Evolutionary conservation across 1,139 yeast species (phyloP), one percentile per base, ranked within the genome.

Genomic region (Yarrowia galli): DNA sequence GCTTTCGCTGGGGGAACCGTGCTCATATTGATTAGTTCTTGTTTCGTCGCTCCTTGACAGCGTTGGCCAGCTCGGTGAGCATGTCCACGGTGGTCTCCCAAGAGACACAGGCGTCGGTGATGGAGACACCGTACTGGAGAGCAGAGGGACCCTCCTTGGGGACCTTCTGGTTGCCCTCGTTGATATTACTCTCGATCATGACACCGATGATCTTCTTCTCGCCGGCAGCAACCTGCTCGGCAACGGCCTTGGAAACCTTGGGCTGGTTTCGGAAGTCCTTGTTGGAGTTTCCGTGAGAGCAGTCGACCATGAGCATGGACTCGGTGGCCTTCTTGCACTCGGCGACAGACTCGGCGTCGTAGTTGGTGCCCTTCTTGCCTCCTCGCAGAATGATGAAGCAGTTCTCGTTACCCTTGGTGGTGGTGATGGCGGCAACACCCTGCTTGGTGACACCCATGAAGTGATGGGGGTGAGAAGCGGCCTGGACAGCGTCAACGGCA

Each of bases 361-460:
- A 95, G 81, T 95, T 95, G 67, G 99, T 92, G 72, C 97, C 95
- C 76, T 86, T 84, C 81, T 90, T 92, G 79, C 98, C 98, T 73
- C 99, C 99, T 82, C 99, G 88, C 76, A 95, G 84, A 75, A 95
- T 92, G 72, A 95, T 90, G 72, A 79, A 79, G 71, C 81, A 78
- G 81, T 91, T 87, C 73, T 91, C 87, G 79, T 93, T 93, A 80
- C 98, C 98, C 80, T 89, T 91, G 71, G 99, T 95, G 72, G 97
- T 89, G 72, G 96, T 91, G 79, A 95, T 95, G 69, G 99, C 98
- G 69, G 96, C 98, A 71, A 91, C 86, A 76, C 98, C 99, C 74
- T 91, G 95, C 81, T 95, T 95, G 70, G 98, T 93, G 76, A 95
- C 98, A 71, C 97, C 95, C 89, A 95, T 87, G 84, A 95, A 95